Base-by-base conservation (phyloP, 345 rosid genomes). In the Microthlaspi erraticum region DNA sequence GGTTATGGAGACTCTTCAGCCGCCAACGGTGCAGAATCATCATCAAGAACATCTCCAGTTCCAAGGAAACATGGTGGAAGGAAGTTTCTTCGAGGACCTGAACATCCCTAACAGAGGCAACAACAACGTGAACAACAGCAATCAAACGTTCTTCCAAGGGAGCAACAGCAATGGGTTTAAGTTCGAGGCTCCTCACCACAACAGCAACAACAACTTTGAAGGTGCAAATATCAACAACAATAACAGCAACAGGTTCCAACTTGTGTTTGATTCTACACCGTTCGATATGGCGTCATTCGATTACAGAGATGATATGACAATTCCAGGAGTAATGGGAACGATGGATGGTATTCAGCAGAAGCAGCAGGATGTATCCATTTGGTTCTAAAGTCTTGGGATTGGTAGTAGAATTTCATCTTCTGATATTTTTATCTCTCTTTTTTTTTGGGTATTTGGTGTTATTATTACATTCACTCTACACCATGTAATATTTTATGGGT, bases 321-420 rank as follows among this genome's bases (percentile, higher is more conserved):
- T 83, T 17, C 79, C 75, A 16, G 80, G 81, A 43, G 70, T 64
- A 41, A 54, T 54, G 46, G 79, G 79, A 61, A 36, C 65, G 52
- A 75, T 84, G 76, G 88, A 87, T 72, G 42, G 77, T 12, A 50
- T 83, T 68, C 87, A 86, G 78, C 88, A 86, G 83, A 92, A 86
- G 48, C 86, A 86, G 82, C 97, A 86, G 58, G 94, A 91, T 43
- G 84, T 73, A 11, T 50, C 96, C 36, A 71, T 83, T 39, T 94
- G 97, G 99, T 89, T 84, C 85, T 77, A 64, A 71, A 71, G 64
- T 53, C 59, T 29, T 75, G 67, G 67, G 72, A 60, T 75, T 61
- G 26, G 72, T 60, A 50, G 71, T 73, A 73, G 53, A 73, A 73
- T 57, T 48, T 56, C 60, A 57, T 49, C 66, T 39, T 49, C 72